These are phyloP conservation scores for Colletotrichum viniferum DNA, from an alignment of 2,329 filamentous ascomycete genomes.

Conservation along the genomic window DNA sequence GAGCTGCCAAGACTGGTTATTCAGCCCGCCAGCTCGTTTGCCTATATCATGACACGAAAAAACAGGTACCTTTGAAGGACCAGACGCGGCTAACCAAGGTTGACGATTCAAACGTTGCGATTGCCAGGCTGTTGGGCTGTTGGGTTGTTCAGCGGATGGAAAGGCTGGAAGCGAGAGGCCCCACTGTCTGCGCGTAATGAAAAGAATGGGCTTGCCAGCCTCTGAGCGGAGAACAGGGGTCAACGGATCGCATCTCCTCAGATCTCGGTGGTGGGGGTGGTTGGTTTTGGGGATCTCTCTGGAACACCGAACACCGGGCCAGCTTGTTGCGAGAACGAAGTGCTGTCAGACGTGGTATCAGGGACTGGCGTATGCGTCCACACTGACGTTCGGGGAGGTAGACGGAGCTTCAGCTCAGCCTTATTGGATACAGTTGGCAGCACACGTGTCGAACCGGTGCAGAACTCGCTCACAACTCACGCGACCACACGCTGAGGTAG, in stretches of 20 bases:
- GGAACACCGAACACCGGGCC: not conserved
- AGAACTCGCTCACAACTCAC: not conserved
- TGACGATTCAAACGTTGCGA: not conserved
- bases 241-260: constrained; percentile 1
- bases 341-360: not conserved
- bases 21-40: not conserved
- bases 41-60: not conserved
- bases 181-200: constrained; percentile 13
- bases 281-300: not conserved
- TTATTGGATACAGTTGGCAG: not conserved
- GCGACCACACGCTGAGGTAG: not conserved
- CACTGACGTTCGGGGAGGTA: not conserved
- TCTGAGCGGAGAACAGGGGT: constrained; percentile 2
- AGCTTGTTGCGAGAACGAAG: not conserved
- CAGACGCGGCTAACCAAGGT: not conserved
- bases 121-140: not conserved
- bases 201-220: not conserved
- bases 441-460: not conserved
- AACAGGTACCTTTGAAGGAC: not conserved
- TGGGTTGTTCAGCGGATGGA: not conserved
- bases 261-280: constrained; percentile 8
- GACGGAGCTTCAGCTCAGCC: not conserved
- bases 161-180: not conserved
- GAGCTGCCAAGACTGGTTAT: not conserved
- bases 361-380: not conserved